These are phyloP conservation scores for Marvania coccoides DNA, from an alignment of 139 green algal genomes.

Conservation along the genomic window DNA sequence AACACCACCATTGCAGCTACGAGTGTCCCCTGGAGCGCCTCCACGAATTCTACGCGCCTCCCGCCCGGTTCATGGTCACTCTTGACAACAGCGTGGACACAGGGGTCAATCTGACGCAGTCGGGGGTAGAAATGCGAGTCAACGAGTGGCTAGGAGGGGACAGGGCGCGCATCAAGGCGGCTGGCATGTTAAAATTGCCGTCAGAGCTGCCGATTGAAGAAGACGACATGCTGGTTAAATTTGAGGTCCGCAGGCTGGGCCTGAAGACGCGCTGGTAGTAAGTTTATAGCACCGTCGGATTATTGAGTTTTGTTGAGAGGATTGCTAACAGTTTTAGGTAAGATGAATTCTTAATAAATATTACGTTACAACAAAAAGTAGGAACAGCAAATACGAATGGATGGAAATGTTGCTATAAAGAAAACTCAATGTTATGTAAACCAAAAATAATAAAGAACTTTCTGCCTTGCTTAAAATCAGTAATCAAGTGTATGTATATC, in stretches of 20 bases:
- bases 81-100: slow-evolving; percentile 16
- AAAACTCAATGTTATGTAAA: no score
- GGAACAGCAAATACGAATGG: no score
- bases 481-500: no score
- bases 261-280: slow-evolving; percentile 27
- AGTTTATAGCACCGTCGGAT: no score
- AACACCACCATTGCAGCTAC: slow-evolving; percentile 21
- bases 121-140: slow-evolving; percentile 15
- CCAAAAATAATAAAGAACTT: no score
- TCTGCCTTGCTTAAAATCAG: no score
- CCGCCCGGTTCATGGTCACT: slow-evolving; percentile 15
- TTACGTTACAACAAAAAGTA: no score
- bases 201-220: slow-evolving; percentile 27
- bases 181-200: slow-evolving; percentile 10
- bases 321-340: no score
- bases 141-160: neutral
- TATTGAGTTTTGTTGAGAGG: no score
- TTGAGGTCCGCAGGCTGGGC: slow-evolving; percentile 28
- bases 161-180: neutral
- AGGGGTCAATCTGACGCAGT: slow-evolving; percentile 9
- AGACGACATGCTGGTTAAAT: slow-evolving; percentile 11
- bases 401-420: no score
- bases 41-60: slow-evolving; percentile 13
- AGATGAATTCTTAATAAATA: no score
- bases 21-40: slow-evolving; percentile 19